A percentile compares a stretch with the other conserved stretches of the same genome.
Conservation (phyloP, 2,329 filamentous ascomycete species). For the Penicillium sp. region DNA sequence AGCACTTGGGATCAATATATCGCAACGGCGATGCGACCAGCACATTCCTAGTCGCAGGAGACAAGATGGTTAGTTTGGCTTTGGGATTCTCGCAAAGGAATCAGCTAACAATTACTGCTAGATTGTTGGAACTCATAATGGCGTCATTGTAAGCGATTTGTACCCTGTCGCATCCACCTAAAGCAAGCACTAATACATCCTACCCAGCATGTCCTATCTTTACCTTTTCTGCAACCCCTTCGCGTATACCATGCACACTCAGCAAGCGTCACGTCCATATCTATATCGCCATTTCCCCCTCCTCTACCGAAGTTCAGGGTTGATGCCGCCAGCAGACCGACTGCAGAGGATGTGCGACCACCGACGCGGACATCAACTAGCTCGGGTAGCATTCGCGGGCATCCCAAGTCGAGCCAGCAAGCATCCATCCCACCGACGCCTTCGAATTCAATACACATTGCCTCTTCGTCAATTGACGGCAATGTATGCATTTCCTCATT, state of each 20-base stretch:
- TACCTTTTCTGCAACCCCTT: constrained; percentile 80
- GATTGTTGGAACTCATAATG: constrained; percentile 94
- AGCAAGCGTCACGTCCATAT: constrained; percentile 86
- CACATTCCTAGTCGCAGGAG: constrained; percentile 84
- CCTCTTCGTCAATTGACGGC: constrained; percentile 91
- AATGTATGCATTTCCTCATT: constrained; percentile 92
- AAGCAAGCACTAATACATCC: constrained; percentile 23
- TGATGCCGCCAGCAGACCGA: constrained; percentile 44
- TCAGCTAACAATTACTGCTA: constrained; percentile 52
- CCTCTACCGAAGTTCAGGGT: constrained; percentile 55
- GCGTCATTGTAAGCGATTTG: constrained; percentile 77
- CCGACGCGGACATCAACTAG: constrained; percentile 36
- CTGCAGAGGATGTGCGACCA: constrained; percentile 37
- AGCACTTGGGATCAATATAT: constrained; percentile 79
- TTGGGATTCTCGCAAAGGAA: neutral
- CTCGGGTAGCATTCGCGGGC: constrained; percentile 41
- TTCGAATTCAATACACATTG: constrained; percentile 91
- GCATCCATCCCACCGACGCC: constrained; percentile 69
- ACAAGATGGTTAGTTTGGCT: constrained; percentile 79
- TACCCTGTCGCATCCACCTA: constrained; percentile 4
- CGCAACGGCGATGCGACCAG: constrained; percentile 95
- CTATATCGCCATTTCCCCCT: constrained; percentile 83
- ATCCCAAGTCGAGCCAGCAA: constrained; percentile 33
- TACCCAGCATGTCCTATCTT: constrained; percentile 77
- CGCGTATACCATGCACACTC: constrained; percentile 91